A percentile compares a stretch with the other conserved stretches of the same genome.
Evolutionary conservation across 495 filamentous ascomycete species (phyloP).

Genomic region (Sporormia fimetaria): DNA sequence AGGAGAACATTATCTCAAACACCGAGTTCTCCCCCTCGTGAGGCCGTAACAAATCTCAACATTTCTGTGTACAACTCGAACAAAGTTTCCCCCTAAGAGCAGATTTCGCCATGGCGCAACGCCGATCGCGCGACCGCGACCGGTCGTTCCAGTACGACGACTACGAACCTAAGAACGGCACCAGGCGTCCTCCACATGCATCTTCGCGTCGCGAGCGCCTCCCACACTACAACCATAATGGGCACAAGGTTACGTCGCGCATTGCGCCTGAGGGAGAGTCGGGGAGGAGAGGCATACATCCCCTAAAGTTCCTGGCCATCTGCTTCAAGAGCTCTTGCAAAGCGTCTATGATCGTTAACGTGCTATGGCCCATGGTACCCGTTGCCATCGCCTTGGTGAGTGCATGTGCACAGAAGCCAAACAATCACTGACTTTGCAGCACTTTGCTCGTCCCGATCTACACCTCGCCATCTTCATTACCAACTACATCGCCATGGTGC

Average conservation of each 20-base stretch:
- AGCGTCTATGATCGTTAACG: constrained; percentile 47
- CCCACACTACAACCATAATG: constrained; percentile 31
- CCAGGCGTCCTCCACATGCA: constrained; percentile 9
- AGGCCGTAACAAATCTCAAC: too few relatives aligned
- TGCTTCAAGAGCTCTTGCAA: constrained; percentile 48
- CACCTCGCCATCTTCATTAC: constrained; percentile 57
- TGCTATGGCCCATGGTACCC: constrained; percentile 68
- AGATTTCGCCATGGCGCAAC: too few relatives aligned
- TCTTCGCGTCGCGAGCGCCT: constrained; percentile 9
- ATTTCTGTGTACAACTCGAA: too few relatives aligned
- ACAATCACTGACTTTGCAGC: constrained; percentile 23
- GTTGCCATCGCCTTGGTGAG: constrained; percentile 48
- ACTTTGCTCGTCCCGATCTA: constrained; percentile 49
- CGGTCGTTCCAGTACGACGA: too few relatives aligned
- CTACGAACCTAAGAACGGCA: too few relatives aligned
- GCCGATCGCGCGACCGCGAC: too few relatives aligned
- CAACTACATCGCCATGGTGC: constrained; percentile 75
- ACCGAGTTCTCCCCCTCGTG: too few relatives aligned
- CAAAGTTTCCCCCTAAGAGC: too few relatives aligned
- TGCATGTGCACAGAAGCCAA: constrained; percentile 1
- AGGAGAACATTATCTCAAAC: too few relatives aligned
- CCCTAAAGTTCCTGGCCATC: constrained; percentile 48
- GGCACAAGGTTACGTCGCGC: constrained; percentile 35
- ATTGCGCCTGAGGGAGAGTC: constrained; percentile 54
- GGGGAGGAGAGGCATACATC: constrained; percentile 51